Base-by-base conservation (phyloP, 2,329 filamentous ascomycete genomes). In the Penicillium sp. region DNA sequence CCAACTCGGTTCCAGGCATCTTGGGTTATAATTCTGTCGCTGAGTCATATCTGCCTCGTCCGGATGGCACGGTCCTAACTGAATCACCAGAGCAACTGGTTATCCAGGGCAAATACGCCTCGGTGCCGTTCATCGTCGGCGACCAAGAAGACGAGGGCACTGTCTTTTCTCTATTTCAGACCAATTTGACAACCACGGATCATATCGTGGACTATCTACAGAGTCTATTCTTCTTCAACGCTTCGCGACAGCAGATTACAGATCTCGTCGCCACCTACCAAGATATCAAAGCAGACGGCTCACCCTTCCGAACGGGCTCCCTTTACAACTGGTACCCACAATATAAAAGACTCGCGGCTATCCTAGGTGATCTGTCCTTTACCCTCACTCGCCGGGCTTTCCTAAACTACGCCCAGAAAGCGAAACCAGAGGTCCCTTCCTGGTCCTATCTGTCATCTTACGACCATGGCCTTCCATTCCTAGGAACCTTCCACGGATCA, bases 111-210 rank as follows among this genome's bases (percentile, higher is more conserved):
- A 80, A 80, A 60, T 87, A 84, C 61, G 81, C 85, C 8, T 78
- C 80, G 13, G 82, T 88, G 0, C 86, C 86, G 2, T 81, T 87
- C 69, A 87, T 88, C 56, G 82, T 89, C 40, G 89, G 90, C 42
- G 83, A 91, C 68, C 88, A 91, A 72, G 89, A 93, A 77, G 90
- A 93, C 68, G 89, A 93, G 73, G 89, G 89, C 19, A 91, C 89
- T 0, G 73, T 93, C 2, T 91, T 93, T 69, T 80, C 86, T 6
- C 78, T 93, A 35, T 87, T 88, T 71, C 88, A 90, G 62, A 69
- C 74, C 33, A 90, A 92, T 70, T 76, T 93, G 50, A 89, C 84
- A 10, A 88, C 81, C 1, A 84, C 81, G 0, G 74, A 75, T 1
- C 74, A 85, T 6, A 64, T 93, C 0, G 80, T 85, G 35, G 75